These are phyloP conservation scores for Fusarium sp. DNA, from an alignment of 2,329 filamentous ascomycete genomes.

Conservation along the genomic window DNA sequence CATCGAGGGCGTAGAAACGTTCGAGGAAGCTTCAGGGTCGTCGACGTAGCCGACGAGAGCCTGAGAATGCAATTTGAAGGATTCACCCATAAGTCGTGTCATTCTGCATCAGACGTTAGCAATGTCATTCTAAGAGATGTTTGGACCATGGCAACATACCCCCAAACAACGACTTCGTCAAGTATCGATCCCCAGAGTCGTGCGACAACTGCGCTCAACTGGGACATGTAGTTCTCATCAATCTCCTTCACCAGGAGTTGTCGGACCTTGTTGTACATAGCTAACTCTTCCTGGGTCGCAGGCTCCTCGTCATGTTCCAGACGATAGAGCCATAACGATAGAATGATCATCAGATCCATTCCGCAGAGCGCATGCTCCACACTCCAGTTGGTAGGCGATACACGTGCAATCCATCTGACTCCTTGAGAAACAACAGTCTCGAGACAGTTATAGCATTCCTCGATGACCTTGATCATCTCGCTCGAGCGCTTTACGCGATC, in stretches of 20 bases:
- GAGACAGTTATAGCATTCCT: slow-evolving; percentile 97
- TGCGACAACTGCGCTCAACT: slow-evolving; percentile 94
- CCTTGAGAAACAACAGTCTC: slow-evolving; percentile 95
- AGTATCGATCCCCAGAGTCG: slow-evolving; percentile 98
- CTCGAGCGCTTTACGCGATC: slow-evolving; percentile 94
- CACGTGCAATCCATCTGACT: slow-evolving; percentile 97
- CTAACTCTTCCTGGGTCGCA: slow-evolving; percentile 82
- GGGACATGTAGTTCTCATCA: slow-evolving; percentile 81
- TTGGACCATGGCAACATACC: slow-evolving; percentile 72
- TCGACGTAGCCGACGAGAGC: slow-evolving; percentile 95
- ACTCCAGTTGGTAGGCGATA: slow-evolving; percentile 98
- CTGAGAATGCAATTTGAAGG: slow-evolving; percentile 96
- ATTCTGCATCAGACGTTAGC: slow-evolving; percentile 66
- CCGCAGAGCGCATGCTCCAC: slow-evolving; percentile 97
- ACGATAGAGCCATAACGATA: slow-evolving; percentile 97
- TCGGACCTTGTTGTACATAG: slow-evolving; percentile 93
- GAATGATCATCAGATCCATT: slow-evolving; percentile 96
- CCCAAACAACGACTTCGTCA: slow-evolving; percentile 98
- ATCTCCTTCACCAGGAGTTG: slow-evolving; percentile 91
- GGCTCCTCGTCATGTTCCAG: slow-evolving; percentile 98
- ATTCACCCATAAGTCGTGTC: slow-evolving; percentile 96
- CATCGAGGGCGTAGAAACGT: slow-evolving; percentile 76
- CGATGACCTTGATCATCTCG: slow-evolving; percentile 98
- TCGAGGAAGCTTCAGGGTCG: slow-evolving; percentile 76
- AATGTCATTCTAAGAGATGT: slow-evolving; percentile 2